phyloP scores from a whole-genome alignment of 2,329 filamentous ascomycete species.

The Aspergillus eucalypticola region DNA sequence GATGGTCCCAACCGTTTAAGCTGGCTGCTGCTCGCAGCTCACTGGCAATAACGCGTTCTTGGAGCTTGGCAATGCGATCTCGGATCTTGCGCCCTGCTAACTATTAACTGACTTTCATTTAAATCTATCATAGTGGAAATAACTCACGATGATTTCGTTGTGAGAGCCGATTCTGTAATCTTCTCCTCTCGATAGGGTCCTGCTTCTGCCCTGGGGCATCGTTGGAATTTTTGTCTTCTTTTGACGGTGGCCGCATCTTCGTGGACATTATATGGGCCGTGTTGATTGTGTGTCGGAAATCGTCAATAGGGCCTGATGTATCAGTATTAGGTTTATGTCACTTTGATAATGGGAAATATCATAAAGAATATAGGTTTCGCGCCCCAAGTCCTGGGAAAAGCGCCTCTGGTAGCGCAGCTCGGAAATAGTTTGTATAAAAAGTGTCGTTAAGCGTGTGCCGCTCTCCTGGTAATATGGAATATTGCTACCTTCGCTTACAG shows the following conservation, averaged over 20 bases:
- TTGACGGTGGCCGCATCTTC: neutral
- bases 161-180: constrained; percentile 36
- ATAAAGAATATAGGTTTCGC: too few relatives aligned
- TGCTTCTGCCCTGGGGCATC: constrained; percentile 21
- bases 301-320: neutral
- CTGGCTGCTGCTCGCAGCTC: constrained; percentile 33
- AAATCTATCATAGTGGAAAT: neutral
- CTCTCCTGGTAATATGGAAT: neutral
- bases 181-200: constrained; percentile 32
- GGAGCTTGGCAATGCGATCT: constrained; percentile 37
- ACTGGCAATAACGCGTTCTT: constrained; percentile 38
- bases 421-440: neutral
- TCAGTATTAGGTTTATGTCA: neutral
- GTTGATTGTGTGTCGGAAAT: neutral
- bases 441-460: neutral
- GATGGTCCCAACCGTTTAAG: constrained; percentile 31
- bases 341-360: neutral
- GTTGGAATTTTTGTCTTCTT: neutral
- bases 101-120: neutral
- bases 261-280: neutral
- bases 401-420: too few relatives aligned
- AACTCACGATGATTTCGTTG: constrained; percentile 36
- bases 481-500: constrained; percentile 1
- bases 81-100: constrained; percentile 35
- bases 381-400: too few relatives aligned